Evolutionary conservation across 176 grass and related monocot species (phyloP), one percentile per base, ranked within the genome.

Genomic region (Oryza coarctata): DNA sequence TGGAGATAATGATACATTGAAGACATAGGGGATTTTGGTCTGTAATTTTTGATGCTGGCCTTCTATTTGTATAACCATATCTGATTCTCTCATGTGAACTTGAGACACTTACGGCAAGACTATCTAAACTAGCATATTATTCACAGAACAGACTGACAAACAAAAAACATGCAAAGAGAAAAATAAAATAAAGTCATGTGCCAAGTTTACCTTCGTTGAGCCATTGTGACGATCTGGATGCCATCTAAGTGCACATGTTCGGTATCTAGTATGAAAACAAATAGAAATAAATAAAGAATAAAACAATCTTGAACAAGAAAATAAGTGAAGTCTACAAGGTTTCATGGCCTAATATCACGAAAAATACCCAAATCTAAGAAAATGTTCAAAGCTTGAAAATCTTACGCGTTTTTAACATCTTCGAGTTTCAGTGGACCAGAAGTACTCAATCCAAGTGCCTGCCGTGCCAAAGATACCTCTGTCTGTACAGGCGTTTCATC

Each of bases 361-460:
- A 65, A 80, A 55, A 3, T 20, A 73, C 17, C 27, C 20, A 81
- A 84, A 65, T 65, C 8, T 45, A 78, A 15, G 45, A 49, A 82
- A 49, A 80, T 67, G 26, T 22, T 61, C 30, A 65, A 29, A 74
- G 71, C 40, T 65, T 38, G 40, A 43, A 28, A 50, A 75, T 88
- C 95, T 95, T 95, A 98, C 90, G 92, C 95, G 47, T 60, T 93
- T 93, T 98, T 98, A 77, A 98, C 95, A 77, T 98, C 92, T 76
- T 98, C 84, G n/a, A 93, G 82, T 86, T 91, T 98, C 80, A 98
- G 70, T 26, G 92, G 85, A 12, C 90, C 95, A 74, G 79, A 88
- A 80, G 80, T 39, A 49, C 84, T 93, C 93, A 98, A 80, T 28
- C 95, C 95, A 91, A 98, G 92, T 86, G 82, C 84, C 47, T 82